These are phyloP conservation scores for Phytophthora foliorum DNA, from an alignment of 352 stramenopile genomes.

Conservation along the genomic window DNA sequence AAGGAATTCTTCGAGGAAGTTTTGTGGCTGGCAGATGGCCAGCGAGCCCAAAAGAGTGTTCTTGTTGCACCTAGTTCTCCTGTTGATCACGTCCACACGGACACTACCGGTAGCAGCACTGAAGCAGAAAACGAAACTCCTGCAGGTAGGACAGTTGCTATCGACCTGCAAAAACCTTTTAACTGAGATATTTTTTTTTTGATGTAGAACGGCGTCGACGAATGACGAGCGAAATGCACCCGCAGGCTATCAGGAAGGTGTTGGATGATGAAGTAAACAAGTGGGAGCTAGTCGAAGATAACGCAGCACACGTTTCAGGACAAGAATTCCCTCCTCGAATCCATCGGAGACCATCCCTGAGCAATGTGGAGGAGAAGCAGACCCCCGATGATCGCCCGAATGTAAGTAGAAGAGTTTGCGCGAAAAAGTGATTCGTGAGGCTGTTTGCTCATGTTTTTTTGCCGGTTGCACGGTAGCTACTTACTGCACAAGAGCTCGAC, in stretches of 20 bases:
- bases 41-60: constrained; percentile 8
- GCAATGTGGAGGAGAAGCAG: constrained; percentile 14
- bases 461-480: constrained; percentile 37
- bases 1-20: constrained; percentile 88
- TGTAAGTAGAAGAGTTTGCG: constrained; percentile 24
- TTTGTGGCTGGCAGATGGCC: constrained; percentile 49
- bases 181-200: neutral
- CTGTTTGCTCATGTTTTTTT: constrained; percentile 6
- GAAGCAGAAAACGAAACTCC: constrained; percentile 22
- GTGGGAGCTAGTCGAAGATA: constrained; percentile 70
- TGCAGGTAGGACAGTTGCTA: constrained; percentile 18
- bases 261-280: constrained; percentile 75
- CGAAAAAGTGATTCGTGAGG: neutral
- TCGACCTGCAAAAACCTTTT: neutral
- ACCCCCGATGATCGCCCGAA: constrained; percentile 41
- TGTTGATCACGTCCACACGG: neutral
- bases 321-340: constrained; percentile 22
- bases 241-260: constrained; percentile 70
- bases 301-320: neutral
- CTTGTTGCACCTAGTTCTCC: neutral
- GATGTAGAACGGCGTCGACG: constrained; percentile 51
- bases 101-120: too few species aligned
- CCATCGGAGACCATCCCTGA: constrained; percentile 27
- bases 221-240: constrained; percentile 83
- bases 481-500: constrained; percentile 74